These are phyloP conservation scores for Candida arabinofermentans DNA, from an alignment of 805 yeast genomes.

Conservation along the genomic window DNA sequence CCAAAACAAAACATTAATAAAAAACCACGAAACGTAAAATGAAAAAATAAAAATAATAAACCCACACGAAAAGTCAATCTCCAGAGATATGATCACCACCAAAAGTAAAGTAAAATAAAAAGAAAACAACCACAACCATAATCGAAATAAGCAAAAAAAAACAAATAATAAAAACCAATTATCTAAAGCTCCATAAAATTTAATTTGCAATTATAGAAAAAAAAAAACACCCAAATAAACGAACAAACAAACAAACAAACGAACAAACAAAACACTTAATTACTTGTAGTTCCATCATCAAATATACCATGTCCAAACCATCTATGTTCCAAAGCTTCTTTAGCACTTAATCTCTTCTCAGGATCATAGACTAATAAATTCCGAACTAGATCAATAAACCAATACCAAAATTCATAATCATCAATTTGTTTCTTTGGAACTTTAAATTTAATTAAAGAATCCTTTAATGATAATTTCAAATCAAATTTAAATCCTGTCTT, in stretches of 20 bases:
- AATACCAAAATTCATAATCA: slow-evolving; percentile 78
- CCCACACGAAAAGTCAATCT: too few species aligned
- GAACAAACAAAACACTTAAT: background rate
- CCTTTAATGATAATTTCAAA: slow-evolving; percentile 19
- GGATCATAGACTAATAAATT: slow-evolving; percentile 49
- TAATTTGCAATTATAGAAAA: too few species aligned
- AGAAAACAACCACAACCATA: too few species aligned
- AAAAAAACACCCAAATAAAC: background rate
- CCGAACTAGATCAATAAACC: slow-evolving; percentile 54
- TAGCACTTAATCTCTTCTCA: slow-evolving; percentile 46
- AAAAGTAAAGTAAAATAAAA: too few species aligned
- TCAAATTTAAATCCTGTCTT: slow-evolving; percentile 29
- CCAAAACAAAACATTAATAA: too few species aligned
- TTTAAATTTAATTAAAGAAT: slow-evolving; percentile 21
- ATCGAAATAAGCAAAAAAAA: too few species aligned
- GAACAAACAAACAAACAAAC: background rate
- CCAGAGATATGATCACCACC: too few species aligned
- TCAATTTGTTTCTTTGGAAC: slow-evolving; percentile 45
- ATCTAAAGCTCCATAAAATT: too few species aligned
- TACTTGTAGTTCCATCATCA: slow-evolving; percentile 44
- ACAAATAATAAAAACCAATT: too few species aligned
- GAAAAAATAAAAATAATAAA: too few species aligned
- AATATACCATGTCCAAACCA: slow-evolving; percentile 68
- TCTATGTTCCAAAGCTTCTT: slow-evolving; percentile 56
- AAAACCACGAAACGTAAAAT: too few species aligned